Base-by-base conservation (phyloP, 169 alveolate genomes). In the Plasmodium ovale region DNA sequence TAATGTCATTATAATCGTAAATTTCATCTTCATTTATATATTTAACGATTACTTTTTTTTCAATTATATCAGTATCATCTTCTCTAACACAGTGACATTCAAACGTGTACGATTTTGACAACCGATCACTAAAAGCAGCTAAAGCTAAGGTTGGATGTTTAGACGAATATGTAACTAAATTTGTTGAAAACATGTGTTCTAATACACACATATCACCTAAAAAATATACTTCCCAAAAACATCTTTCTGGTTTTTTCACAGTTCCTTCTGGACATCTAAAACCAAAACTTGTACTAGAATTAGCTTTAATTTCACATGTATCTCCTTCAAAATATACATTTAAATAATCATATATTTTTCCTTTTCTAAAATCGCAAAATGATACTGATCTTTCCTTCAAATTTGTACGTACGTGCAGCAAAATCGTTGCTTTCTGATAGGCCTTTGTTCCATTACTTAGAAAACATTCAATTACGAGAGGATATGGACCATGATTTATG, bases 401-500 rank as follows among this genome's bases (percentile, higher is more conserved):
- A 33, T 64, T 44, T 1, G 88, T 74, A 42, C 72, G 27, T 27
- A 74, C 25, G 21, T 74, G 67, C 0, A 74, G 25, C 1, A 74
- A 25, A 60, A 74, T 74, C 16, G 14, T 60, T 31, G 47, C 88
- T 51, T 59, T 44, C 29, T 60, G 72, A 19, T 14, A 59, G 3
- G 12, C 27, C 1, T 19, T 14, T 0, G 14, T 9, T n/a, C 51
- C 37, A 74, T 74, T 23, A 16, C 77, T 44, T 44, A 74, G 42
- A 29, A 6, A 16, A 37, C 88, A 74, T 44, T 74, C 88, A 21
- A 74, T 74, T 10, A 62, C 27, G 27, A 74, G 27, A 9, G 88
- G 88, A 29, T 60, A 67, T 4, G 88, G 73, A 1, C 88, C 88
- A 60, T 74, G 88, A 35, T 74, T 44, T 9, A 74, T 74, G 42